Conservation (phyloP, 179 eudicot species). For the Nepenthes alata region DNA sequence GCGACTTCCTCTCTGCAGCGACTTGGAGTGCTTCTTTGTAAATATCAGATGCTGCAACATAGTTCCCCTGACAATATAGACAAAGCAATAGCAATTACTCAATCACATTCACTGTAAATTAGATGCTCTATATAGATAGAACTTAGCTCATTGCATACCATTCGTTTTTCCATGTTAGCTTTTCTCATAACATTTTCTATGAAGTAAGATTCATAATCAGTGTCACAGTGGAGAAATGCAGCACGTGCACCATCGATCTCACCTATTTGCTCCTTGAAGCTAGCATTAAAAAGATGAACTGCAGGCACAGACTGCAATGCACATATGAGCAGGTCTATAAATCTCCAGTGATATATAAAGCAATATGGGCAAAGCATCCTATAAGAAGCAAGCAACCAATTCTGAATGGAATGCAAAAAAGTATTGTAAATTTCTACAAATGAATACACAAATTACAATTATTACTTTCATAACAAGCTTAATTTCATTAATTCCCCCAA, state of each 20-base stretch:
- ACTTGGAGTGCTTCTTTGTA: slow-evolving; percentile 56
- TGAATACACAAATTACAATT: not conserved
- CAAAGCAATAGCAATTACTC: not conserved
- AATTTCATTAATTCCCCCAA: no score
- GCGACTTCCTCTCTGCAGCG: slow-evolving; percentile 42
- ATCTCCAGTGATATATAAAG: slow-evolving; percentile 10
- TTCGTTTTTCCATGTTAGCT: slow-evolving; percentile 73
- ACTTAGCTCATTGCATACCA: slow-evolving; percentile 27
- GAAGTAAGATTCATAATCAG: slow-evolving; percentile 31
- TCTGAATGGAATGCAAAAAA: slow-evolving; percentile 2
- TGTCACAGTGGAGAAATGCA: slow-evolving; percentile 32
- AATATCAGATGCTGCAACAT: slow-evolving; percentile 38
- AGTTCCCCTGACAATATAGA: slow-evolving; percentile 48
- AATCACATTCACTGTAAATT: not conserved
- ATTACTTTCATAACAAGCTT: no score
- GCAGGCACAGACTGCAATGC: slow-evolving; percentile 54
- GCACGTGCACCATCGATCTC: slow-evolving; percentile 47
- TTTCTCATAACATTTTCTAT: slow-evolving; percentile 36
- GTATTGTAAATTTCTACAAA: slow-evolving; percentile 1
- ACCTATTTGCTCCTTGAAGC: slow-evolving; percentile 66
- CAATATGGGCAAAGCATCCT: slow-evolving; percentile 4
- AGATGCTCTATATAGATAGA: not conserved
- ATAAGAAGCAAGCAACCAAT: slow-evolving; percentile 8
- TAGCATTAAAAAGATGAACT: slow-evolving; percentile 66
- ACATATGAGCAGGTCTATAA: slow-evolving; percentile 13